phyloP scores from a whole-genome alignment of 1,139 yeast genomes.

The Yamadazyma songkhlaensis region DNA sequence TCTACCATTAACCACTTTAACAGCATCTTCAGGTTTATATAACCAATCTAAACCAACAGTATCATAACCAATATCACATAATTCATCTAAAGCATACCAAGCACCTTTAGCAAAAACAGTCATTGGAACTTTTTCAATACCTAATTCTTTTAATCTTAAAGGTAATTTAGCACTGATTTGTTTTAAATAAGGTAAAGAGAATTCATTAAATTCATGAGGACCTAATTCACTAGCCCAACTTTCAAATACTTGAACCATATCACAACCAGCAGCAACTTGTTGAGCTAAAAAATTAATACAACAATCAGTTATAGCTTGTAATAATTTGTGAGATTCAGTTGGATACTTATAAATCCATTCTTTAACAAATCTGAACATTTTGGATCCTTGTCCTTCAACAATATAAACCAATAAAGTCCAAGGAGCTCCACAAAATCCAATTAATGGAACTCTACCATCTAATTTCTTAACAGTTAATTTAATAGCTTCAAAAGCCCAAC shows the following conservation, averaged over 20 bases:
- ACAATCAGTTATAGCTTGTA: constrained; percentile 81
- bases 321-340: constrained; percentile 63
- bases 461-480: constrained; percentile 81
- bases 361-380: constrained; percentile 85
- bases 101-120: constrained; percentile 95
- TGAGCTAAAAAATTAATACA: constrained; percentile 91
- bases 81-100: constrained; percentile 90
- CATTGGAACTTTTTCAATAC: constrained; percentile 77
- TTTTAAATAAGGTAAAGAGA: constrained; percentile 81
- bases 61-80: constrained; percentile 84
- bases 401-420: constrained; percentile 96
- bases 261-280: constrained; percentile 97
- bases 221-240: constrained; percentile 98
- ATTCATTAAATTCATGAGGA: constrained; percentile 82
- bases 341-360: constrained; percentile 88
- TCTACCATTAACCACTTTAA: constrained; percentile 70
- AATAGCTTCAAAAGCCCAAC: constrained; percentile 93
- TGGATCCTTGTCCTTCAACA: constrained; percentile 97
- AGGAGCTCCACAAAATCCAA: constrained; percentile 97
- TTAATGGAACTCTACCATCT: constrained; percentile 85
- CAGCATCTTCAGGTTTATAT: constrained; percentile 83
- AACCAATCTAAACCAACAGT: constrained; percentile 91
- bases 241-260: constrained; percentile 93
- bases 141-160: constrained; percentile 64
- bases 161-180: constrained; percentile 76